phyloP scores from a whole-genome alignment of 345 rosid genomes.

The Citrus trifoliata region DNA sequence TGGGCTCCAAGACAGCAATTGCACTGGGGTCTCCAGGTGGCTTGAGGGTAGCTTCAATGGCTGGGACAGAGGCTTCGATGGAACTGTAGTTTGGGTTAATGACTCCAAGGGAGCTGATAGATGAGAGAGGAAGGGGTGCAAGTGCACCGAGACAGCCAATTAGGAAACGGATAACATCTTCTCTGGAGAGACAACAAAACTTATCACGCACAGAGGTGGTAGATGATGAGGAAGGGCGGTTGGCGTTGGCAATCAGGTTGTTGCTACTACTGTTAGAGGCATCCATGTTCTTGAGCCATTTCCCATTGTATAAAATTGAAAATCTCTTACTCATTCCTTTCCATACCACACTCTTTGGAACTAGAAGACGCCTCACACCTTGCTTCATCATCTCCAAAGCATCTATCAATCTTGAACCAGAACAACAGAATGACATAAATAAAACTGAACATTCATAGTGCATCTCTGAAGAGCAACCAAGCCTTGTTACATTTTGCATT shows the following conservation, averaged over 20 bases:
- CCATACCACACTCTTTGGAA: slow-evolving; percentile 72
- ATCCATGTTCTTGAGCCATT: slow-evolving; percentile 88
- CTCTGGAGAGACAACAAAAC: slow-evolving; percentile 95
- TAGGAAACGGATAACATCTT: slow-evolving; percentile 86
- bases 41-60: slow-evolving; percentile 52
- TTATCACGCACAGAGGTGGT: slow-evolving; percentile 49
- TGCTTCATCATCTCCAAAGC: slow-evolving; percentile 99
- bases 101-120: slow-evolving; percentile 69
- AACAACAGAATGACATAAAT: slow-evolving; percentile 14
- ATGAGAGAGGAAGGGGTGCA: slow-evolving; percentile 89
- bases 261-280: slow-evolving; percentile 49
- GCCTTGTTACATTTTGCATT: not conserved
- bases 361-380: slow-evolving; percentile 86
- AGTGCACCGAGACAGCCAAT: slow-evolving; percentile 97
- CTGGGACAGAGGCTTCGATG: slow-evolving; percentile 72
- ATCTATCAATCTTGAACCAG: slow-evolving; percentile 69
- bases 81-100: slow-evolving; percentile 56
- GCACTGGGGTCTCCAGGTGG: slow-evolving; percentile 74
- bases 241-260: slow-evolving; percentile 36
- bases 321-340: slow-evolving; percentile 98
- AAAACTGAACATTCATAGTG: not conserved
- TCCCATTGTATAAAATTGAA: slow-evolving; percentile 74
- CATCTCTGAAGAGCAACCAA: not conserved
- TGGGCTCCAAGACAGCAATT: slow-evolving; percentile 66
- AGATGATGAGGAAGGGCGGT: slow-evolving; percentile 62